Conservation (phyloP, 768 basidiomycete genomes). For the Suillus brevipes region DNA sequence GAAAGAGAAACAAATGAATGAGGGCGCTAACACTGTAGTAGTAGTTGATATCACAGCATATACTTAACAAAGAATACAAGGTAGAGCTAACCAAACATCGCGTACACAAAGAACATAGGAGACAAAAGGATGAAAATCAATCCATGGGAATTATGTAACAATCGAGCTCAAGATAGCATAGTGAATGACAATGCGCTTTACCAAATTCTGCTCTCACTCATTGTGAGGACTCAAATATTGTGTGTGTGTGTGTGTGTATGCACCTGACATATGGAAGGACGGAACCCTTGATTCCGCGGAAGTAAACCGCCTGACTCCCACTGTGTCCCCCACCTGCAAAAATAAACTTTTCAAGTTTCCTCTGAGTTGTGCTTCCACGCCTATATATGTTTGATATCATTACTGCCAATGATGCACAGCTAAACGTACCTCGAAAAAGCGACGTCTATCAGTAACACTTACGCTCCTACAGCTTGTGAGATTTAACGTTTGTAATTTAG, state of each 20-base stretch:
- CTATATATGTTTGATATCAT: constrained; percentile 13
- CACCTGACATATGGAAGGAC: background rate
- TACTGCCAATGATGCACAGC: background rate
- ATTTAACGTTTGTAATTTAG: constrained; percentile 52
- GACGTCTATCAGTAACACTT: constrained; percentile 55
- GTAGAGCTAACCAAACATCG: constrained; percentile 15
- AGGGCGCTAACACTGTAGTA: constrained; percentile 8
- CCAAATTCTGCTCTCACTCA: background rate
- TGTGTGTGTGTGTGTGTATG: background rate
- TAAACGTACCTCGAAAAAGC: constrained; percentile 60
- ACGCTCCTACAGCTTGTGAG: constrained; percentile 70
- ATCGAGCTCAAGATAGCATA: background rate
- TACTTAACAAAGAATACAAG: constrained; percentile 4
- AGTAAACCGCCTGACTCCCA: background rate
- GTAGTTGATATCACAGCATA: background rate
- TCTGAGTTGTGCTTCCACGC: constrained; percentile 26
- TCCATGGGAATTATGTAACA: background rate
- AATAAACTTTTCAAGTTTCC: background rate
- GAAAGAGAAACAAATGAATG: constrained; percentile 8
- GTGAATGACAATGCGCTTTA: background rate
- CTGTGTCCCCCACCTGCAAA: background rate
- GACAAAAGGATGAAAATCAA: constrained; percentile 1
- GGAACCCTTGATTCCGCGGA: background rate
- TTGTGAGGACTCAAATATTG: background rate
- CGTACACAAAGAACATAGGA: constrained; percentile 12